phyloP scores from a whole-genome alignment of 2,329 filamentous ascomycete genomes.

The Lecanoromycetidae sp. region DNA sequence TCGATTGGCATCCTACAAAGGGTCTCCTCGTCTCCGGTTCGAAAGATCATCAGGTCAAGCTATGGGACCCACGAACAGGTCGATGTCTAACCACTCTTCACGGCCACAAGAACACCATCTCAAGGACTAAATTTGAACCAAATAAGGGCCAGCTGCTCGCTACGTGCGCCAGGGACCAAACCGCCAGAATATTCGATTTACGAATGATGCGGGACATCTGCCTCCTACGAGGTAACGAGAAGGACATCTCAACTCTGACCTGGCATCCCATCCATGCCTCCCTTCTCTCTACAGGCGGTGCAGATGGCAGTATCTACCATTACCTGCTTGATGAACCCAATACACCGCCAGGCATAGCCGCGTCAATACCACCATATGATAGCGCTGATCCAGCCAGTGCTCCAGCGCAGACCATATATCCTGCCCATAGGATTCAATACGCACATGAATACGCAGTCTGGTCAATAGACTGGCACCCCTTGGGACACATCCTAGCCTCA shows the following conservation, averaged over 20 bases:
- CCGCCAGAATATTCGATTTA: constrained; percentile 83
- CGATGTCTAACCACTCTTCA: constrained; percentile 87
- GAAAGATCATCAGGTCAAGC: constrained; percentile 92
- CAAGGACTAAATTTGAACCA: constrained; percentile 80
- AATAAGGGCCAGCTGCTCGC: constrained; percentile 74
- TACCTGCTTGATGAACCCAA: constrained; percentile 96
- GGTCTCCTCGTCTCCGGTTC: constrained; percentile 89
- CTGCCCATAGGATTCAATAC: constrained; percentile 72
- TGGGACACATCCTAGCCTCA: constrained; percentile 88
- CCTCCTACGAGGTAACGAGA: constrained; percentile 85
- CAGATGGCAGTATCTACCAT: constrained; percentile 80
- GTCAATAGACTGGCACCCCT: constrained; percentile 95
- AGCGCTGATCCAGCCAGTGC: constrained; percentile 65
- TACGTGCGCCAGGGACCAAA: constrained; percentile 86
- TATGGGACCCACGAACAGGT: constrained; percentile 92
- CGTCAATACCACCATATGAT: constrained; percentile 73
- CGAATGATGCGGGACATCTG: constrained; percentile 98
- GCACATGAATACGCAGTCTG: constrained; percentile 94
- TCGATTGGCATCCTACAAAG: constrained; percentile 95
- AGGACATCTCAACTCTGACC: constrained; percentile 80
- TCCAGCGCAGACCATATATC: constrained; percentile 80
- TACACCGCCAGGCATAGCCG: constrained; percentile 58
- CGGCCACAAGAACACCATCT: constrained; percentile 94
- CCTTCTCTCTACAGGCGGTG: constrained; percentile 77
- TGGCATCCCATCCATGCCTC: constrained; percentile 93